Percentiles rank a stretch among this genome's conserved stretches.
phyloP scores from a whole-genome alignment of 108 stramenopile genomes.

The Cyclotella kingstonii region DNA sequence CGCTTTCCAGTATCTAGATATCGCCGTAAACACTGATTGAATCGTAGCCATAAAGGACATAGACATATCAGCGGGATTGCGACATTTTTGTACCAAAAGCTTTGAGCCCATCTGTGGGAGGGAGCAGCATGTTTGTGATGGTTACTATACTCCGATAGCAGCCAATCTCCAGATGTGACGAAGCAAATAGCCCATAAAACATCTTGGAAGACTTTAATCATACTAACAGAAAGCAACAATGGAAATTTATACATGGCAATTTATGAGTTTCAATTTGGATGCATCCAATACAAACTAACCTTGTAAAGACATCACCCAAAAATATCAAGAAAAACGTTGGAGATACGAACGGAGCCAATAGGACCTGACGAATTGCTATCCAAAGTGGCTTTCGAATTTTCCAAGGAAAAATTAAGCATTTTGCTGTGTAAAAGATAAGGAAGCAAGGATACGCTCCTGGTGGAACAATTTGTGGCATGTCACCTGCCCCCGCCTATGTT shows the following conservation, averaged over 20 bases:
- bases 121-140: constrained; percentile 8
- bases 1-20: constrained; percentile 82
- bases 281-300: constrained; percentile 41
- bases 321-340: constrained; percentile 87
- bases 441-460: constrained; percentile 78
- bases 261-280: no score
- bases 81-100: constrained; percentile 71
- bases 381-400: constrained; percentile 76
- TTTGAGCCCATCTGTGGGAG: constrained; percentile 45
- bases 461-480: constrained; percentile 74
- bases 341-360: constrained; percentile 70
- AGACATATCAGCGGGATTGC: constrained; percentile 80
- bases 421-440: constrained; percentile 70
- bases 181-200: constrained; percentile 84
- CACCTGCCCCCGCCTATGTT: constrained; percentile 51
- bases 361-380: constrained; percentile 64
- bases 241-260: no score
- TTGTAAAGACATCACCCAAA: constrained; percentile 83
- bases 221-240: constrained; percentile 34
- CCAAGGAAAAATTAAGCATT: constrained; percentile 75
- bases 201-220: constrained; percentile 94
- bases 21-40: constrained; percentile 90
- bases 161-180: constrained; percentile 81
- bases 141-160: constrained; percentile 43
- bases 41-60: constrained; percentile 83